Conservation (phyloP, 768 basidiomycete species). For the Lyophyllum semitale region DNA sequence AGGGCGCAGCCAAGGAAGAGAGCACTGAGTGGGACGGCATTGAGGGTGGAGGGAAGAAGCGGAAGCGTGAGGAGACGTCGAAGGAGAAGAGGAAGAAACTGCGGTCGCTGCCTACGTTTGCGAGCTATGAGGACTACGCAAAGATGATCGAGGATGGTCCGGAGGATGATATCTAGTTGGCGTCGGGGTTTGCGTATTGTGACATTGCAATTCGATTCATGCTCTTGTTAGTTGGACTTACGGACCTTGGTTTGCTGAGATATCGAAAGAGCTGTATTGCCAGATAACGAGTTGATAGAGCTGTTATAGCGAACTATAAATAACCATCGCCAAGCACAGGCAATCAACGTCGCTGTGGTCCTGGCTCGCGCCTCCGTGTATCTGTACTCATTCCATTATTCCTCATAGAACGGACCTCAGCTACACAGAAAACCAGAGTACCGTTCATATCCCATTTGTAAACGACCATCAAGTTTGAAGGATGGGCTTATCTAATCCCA, state of each 20-base stretch:
- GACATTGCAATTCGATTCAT: neutral
- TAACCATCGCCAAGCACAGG: slow-evolving; percentile 8
- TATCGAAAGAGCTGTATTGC: too few relatives aligned
- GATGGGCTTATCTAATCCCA: slow-evolving; percentile 11
- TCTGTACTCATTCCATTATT: too few relatives aligned
- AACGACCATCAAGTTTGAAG: neutral
- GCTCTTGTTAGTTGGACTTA: neutral
- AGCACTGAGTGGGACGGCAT: slow-evolving; percentile 63
- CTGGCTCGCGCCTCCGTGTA: neutral
- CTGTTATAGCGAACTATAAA: too few relatives aligned
- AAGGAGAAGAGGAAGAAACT: slow-evolving; percentile 67
- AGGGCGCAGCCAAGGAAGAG: slow-evolving; percentile 36
- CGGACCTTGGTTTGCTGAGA: neutral
- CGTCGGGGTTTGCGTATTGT: neutral
- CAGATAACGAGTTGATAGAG: too few relatives aligned
- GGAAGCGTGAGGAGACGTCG: slow-evolving; percentile 42
- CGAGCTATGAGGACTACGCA: slow-evolving; percentile 85
- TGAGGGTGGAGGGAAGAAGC: slow-evolving; percentile 37
- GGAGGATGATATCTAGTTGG: slow-evolving; percentile 56
- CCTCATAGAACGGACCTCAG: too few relatives aligned
- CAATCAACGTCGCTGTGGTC: slow-evolving; percentile 7
- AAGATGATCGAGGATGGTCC: slow-evolving; percentile 80
- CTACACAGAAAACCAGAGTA: slow-evolving; percentile 4
- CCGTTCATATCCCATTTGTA: neutral
- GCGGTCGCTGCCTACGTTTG: slow-evolving; percentile 74